A percentile compares a stretch with the other conserved stretches of the same genome.
phyloP scores from a whole-genome alignment of 495 filamentous ascomycete species.

The Penicillium crystallinum region DNA sequence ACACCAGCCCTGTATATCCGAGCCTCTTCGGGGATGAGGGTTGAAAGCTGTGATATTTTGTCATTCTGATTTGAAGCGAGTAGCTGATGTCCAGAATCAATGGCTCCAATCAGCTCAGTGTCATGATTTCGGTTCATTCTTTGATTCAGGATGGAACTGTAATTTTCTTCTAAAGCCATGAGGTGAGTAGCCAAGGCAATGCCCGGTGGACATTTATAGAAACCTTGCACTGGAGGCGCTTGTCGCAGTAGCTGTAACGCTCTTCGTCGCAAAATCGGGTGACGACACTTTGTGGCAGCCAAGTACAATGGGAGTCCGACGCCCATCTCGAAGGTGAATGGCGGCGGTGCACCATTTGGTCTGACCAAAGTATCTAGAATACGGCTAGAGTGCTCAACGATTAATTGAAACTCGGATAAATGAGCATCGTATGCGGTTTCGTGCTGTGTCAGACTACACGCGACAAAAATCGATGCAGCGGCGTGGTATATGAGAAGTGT shows the following conservation, averaged over 20 bases:
- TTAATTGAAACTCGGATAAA: slow-evolving; percentile 22
- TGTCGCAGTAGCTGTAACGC: slow-evolving; percentile 24
- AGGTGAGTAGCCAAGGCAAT: slow-evolving; percentile 14
- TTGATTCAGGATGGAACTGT: not conserved
- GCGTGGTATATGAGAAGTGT: slow-evolving; percentile 9
- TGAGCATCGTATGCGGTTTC: slow-evolving; percentile 20
- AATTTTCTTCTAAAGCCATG: slow-evolving; percentile 29
- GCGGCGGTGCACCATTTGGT: slow-evolving; percentile 22
- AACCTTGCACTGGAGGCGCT: slow-evolving; percentile 28
- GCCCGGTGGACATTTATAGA: slow-evolving; percentile 18
- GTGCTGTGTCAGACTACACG: slow-evolving; percentile 10
- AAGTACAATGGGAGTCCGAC: slow-evolving; percentile 33
- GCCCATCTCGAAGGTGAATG: slow-evolving; percentile 35
- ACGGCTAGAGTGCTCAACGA: slow-evolving; percentile 25
- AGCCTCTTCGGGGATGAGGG: not conserved
- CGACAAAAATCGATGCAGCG: slow-evolving; percentile 9
- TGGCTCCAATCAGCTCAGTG: not conserved
- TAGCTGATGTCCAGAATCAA: not conserved
- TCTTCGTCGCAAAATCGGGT: slow-evolving; percentile 22
- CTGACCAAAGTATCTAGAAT: slow-evolving; percentile 11
- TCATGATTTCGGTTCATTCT: not conserved
- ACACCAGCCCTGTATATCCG: not conserved
- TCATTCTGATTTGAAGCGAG: too few relatives aligned
- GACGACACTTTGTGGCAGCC: slow-evolving; percentile 29
- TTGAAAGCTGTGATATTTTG: not conserved